Evolutionary conservation across 2,329 filamentous ascomycete species (phyloP), one percentile per base, ranked within the genome.

Genomic region (Apiospora marii): DNA sequence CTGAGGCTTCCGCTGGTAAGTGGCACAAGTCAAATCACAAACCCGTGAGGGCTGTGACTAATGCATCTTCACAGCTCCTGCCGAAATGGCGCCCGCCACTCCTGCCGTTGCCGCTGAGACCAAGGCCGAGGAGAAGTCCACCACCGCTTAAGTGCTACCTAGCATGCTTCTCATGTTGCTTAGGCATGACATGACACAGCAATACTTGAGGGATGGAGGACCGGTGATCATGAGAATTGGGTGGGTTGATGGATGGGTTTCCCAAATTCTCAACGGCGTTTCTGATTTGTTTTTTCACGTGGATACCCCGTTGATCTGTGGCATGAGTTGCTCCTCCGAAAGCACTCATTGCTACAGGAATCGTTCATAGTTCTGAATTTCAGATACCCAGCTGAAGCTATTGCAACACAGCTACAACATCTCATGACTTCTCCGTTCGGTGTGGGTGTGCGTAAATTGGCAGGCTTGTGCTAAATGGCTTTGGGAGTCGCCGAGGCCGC

Each of bases 51-150:
- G 46, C 72, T 30, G 24, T 74, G n/a, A 75, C 58, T n/a, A 74
- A 75, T 48, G 73, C 78, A 64, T 71, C 3, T 74, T 73, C 24
- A 72, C 73, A 34, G 19, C 73, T 74, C 46, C 51, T 5, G 71
- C 22, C 16, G 78, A 78, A 53, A 58, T 74, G 22, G 71, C 69
- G 22, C 7, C n/a, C 13, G 27, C 43, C 24, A 41, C 51, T 67
- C 77, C 76, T 4, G 51, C 74, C 30, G 68, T 46, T 27, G 24
- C 68, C 4, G 71, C 51, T 8, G 78, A 79, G 69, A 61, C 74
- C 24, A 70, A 70, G 44, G 46, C 46, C 12, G 46, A 68, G 41
- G 67, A 68, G 67, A 49, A 49, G 44, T 13, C 68, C 30, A 37
- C 44, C 2, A n/a, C 68, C 48, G 46, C 68, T 24, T 51, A n/a